These are phyloP conservation scores for Tubosaeta sp. DNA, from an alignment of 768 basidiomycete species.

Conservation along the genomic window DNA sequence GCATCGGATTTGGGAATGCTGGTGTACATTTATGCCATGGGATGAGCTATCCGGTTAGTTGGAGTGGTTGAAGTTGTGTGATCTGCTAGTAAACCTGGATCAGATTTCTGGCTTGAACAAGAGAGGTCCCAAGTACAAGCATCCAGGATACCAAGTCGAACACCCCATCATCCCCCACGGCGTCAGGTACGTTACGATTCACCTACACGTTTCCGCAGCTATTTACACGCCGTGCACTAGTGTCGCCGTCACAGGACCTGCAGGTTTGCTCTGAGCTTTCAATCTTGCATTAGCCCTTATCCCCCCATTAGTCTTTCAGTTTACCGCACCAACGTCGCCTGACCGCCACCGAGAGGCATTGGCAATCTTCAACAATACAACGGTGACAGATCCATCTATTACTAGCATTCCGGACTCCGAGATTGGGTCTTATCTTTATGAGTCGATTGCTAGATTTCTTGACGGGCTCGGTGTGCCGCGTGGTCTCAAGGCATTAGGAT, in stretches of 20 bases:
- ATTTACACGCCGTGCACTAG: constrained; percentile 30
- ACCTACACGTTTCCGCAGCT: background rate
- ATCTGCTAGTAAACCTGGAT: constrained; percentile 1
- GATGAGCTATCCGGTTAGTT: constrained; percentile 77
- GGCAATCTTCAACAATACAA: constrained; percentile 72
- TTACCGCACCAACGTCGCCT: constrained; percentile 91
- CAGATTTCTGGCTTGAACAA: constrained; percentile 95
- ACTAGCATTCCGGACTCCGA: constrained; percentile 72
- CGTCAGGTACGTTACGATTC: constrained; percentile 47
- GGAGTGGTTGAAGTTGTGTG: background rate
- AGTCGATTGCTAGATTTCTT: constrained; percentile 85
- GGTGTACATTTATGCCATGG: constrained; percentile 90
- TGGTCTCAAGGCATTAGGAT: constrained; percentile 79
- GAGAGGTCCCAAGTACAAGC: constrained; percentile 86
- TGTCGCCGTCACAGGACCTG: constrained; percentile 86
- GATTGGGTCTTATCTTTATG: constrained; percentile 73
- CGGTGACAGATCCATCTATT: constrained; percentile 64
- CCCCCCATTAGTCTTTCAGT: constrained; percentile 69
- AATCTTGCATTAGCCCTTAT: background rate
- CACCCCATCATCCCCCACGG: constrained; percentile 94
- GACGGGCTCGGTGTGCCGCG: constrained; percentile 82
- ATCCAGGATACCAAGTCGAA: constrained; percentile 83
- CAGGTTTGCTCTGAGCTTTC: constrained; percentile 42
- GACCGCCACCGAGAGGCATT: constrained; percentile 87
- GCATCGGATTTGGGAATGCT: constrained; percentile 93